Percentiles rank a stretch among this genome's conserved stretches.
Conservation (phyloP, 306 rosid species). For the Quercus mongolica region DNA sequence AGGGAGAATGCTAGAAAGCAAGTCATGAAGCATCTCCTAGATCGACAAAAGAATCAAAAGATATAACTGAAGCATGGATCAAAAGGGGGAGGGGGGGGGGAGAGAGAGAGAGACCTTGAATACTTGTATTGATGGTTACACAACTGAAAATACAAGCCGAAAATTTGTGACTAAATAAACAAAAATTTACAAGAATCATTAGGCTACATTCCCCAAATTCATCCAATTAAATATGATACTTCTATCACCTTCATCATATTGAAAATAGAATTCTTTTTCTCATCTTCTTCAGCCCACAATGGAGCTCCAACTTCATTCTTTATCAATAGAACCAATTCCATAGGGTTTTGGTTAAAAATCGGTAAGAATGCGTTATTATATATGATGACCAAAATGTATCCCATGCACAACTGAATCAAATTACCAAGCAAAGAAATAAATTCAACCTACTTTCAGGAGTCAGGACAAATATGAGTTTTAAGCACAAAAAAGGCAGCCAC, state of each 20-base stretch:
- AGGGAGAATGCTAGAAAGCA: slow-evolving; percentile 86
- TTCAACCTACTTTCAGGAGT: not conserved
- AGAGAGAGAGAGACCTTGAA: not conserved
- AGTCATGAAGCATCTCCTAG: slow-evolving; percentile 84
- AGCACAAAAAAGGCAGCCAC: not conserved
- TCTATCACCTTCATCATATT: not conserved
- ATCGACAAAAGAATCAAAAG: slow-evolving; percentile 29
- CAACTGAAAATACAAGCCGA: not conserved
- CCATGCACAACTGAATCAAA: not conserved
- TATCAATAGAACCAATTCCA: not conserved
- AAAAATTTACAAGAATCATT: not conserved
- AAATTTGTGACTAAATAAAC: not conserved
- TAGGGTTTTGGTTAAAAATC: not conserved
- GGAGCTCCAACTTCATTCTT: not conserved
- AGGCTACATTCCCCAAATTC: not conserved
- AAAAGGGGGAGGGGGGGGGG: not conserved
- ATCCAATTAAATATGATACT: not conserved
- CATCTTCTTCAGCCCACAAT: not conserved
- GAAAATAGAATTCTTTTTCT: not conserved
- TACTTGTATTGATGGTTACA: not conserved
- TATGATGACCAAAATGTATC: not conserved
- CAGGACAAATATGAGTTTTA: not conserved
- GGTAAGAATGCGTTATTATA: not conserved
- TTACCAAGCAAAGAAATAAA: not conserved
- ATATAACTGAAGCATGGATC: slow-evolving; percentile 6